Conservation (phyloP, 1,284 basidiomycete species). For the Apiotrichum akiyoshidainum region DNA sequence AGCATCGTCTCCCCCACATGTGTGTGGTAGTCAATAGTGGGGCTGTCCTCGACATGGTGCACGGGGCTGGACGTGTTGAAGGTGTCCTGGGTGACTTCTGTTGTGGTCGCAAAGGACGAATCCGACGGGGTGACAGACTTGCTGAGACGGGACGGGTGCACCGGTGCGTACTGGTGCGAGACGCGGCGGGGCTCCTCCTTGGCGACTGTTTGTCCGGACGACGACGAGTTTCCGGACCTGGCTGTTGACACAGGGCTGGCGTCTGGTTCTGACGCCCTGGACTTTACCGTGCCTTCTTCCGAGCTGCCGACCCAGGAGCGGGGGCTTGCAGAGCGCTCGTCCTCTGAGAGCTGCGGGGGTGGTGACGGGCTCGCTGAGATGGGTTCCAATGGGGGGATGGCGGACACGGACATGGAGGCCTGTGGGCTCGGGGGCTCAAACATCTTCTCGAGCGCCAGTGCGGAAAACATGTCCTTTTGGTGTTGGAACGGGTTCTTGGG, state of each 20-base stretch:
- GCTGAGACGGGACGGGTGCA: slow-evolving; percentile 45
- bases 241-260: not conserved
- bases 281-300: not conserved
- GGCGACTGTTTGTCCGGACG: not conserved
- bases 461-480: slow-evolving; percentile 75
- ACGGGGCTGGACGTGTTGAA: not conserved
- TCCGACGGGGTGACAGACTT: slow-evolving; percentile 47
- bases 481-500: slow-evolving; percentile 53
- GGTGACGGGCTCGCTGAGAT: not conserved
- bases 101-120: slow-evolving; percentile 24
- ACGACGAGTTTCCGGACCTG: not conserved
- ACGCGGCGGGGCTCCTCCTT: slow-evolving; percentile 18
- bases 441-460: slow-evolving; percentile 77
- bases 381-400: not conserved
- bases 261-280: not conserved
- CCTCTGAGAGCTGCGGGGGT: not conserved
- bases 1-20: not conserved
- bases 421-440: slow-evolving; percentile 79
- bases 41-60: not conserved
- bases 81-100: slow-evolving; percentile 9
- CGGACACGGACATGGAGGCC: too few species aligned
- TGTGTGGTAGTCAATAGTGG: slow-evolving; percentile 1
- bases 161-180: slow-evolving; percentile 47
- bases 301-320: too few species aligned
- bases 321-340: not conserved